Percentiles rank a stretch among this genome's conserved stretches.
Conservation (phyloP, 768 basidiomycete species). For the Russula ochroleuca region DNA sequence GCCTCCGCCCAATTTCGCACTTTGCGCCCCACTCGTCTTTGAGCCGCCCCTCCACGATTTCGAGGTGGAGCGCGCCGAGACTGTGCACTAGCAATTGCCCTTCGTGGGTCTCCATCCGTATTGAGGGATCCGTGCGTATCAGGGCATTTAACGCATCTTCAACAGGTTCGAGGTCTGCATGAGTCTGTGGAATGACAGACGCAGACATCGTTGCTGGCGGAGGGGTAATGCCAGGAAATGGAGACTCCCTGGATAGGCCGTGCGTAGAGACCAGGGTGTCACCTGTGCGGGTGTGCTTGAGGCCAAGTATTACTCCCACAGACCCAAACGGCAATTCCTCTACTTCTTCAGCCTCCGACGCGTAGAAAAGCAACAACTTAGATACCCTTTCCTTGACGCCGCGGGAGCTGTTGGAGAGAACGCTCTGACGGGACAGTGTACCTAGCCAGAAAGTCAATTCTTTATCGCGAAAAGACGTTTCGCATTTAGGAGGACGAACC, state of each 20-base stretch:
- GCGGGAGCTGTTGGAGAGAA: slow-evolving; percentile 59
- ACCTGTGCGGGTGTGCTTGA: slow-evolving; percentile 81
- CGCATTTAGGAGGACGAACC: slow-evolving; percentile 42
- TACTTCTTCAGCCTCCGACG: slow-evolving; percentile 70
- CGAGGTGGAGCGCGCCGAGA: slow-evolving; percentile 81
- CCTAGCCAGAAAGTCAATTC: slow-evolving; percentile 41
- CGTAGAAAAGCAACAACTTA: slow-evolving; percentile 75
- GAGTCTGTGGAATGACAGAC: slow-evolving; percentile 74
- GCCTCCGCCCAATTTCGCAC: slow-evolving; percentile 72
- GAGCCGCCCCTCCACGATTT: slow-evolving; percentile 80
- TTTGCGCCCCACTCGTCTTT: slow-evolving; percentile 73
- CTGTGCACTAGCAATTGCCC: slow-evolving; percentile 83
- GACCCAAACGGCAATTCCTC: slow-evolving; percentile 76
- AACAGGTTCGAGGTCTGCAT: slow-evolving; percentile 72
- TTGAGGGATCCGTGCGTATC: slow-evolving; percentile 84
- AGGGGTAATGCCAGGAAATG: slow-evolving; percentile 61
- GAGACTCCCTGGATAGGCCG: slow-evolving; percentile 35
- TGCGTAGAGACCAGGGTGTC: slow-evolving; percentile 69
- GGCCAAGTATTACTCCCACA: slow-evolving; percentile 78
- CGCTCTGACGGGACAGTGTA: slow-evolving; percentile 58
- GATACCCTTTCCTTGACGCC: slow-evolving; percentile 68
- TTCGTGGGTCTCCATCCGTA: slow-evolving; percentile 73
- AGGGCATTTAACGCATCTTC: slow-evolving; percentile 69
- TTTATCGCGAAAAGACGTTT: slow-evolving; percentile 7
- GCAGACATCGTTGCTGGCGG: slow-evolving; percentile 85